Evolutionary conservation across 2,329 filamentous ascomycete species (phyloP).

Genomic region (Lasiodiplodia citricola): DNA sequence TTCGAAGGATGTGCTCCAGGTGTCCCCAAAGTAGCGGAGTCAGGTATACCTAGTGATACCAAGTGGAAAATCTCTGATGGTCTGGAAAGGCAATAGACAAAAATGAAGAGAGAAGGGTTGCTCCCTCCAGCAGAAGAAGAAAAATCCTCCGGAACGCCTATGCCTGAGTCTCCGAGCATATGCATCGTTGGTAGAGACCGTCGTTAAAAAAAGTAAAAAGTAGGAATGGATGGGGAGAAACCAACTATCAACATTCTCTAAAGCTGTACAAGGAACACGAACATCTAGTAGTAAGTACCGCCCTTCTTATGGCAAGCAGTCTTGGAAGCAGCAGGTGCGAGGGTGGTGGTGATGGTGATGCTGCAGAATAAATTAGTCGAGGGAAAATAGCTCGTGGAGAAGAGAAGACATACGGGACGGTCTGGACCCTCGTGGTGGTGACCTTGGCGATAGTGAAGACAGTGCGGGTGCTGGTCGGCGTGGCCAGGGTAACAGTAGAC

Average conservation of each 20-base stretch:
- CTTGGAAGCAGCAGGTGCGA: conserved; percentile 32
- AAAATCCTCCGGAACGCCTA: too few species aligned
- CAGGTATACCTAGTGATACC: background rate
- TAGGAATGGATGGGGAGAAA: background rate
- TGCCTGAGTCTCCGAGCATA: too few species aligned
- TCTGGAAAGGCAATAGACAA: background rate
- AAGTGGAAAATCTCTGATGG: background rate
- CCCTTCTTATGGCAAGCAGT: conserved; percentile 33
- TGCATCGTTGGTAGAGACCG: background rate
- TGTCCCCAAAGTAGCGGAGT: background rate
- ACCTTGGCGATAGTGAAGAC: conserved; percentile 32
- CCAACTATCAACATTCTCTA: background rate
- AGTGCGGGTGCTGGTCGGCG: conserved; percentile 35
- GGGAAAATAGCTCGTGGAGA: background rate
- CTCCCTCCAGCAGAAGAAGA: too few species aligned
- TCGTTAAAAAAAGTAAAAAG: background rate
- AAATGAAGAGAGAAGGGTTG: background rate
- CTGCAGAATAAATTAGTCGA: conserved; percentile 28
- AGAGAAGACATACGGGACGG: conserved; percentile 31
- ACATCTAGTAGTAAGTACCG: conserved; percentile 30
- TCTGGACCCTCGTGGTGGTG: conserved; percentile 29
- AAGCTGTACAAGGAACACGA: background rate
- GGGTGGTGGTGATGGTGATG: conserved; percentile 33
- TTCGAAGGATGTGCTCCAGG: background rate
- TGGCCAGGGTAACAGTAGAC: conserved; percentile 36